Evolutionary conservation across 371 early-diverging fungal genomes (phyloP).

Genomic region (Mortierella sp.): DNA sequence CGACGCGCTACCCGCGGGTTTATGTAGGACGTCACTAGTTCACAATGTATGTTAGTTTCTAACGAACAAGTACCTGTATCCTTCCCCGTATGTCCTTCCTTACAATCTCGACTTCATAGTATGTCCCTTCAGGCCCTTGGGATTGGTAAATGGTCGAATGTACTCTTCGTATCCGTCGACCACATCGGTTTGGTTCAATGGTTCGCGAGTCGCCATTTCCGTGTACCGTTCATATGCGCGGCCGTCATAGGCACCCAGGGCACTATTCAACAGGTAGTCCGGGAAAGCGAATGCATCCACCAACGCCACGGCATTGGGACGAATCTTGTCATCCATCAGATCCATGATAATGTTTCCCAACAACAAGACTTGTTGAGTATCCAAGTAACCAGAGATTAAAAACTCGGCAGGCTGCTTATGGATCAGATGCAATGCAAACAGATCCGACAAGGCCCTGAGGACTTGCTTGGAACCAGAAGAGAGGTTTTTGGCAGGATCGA

Average conservation of each 20-base stretch:
- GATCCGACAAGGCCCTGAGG: slow-evolving; percentile 60
- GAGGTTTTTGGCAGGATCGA: slow-evolving; percentile 63
- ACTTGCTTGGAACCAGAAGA: slow-evolving; percentile 67
- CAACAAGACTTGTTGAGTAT: slow-evolving; percentile 63
- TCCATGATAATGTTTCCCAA: slow-evolving; percentile 62
- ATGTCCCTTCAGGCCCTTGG: slow-evolving; percentile 31
- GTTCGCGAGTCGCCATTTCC: slow-evolving; percentile 76
- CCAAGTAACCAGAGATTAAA: slow-evolving; percentile 63
- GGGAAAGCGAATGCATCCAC: slow-evolving; percentile 82
- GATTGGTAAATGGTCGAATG: slow-evolving; percentile 62
- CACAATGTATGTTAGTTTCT: too few species aligned
- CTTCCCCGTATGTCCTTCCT: too few species aligned
- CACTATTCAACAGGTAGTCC: slow-evolving; percentile 77
- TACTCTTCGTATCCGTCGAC: slow-evolving; percentile 66
- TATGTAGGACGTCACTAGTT: too few species aligned
- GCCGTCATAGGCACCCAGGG: slow-evolving; percentile 82
- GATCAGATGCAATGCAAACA: slow-evolving; percentile 74
- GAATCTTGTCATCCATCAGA: slow-evolving; percentile 64
- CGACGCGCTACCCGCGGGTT: too few species aligned
- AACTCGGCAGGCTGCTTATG: slow-evolving; percentile 76
- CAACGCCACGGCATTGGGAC: slow-evolving; percentile 75
- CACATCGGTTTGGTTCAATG: slow-evolving; percentile 69
- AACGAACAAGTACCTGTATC: too few species aligned
- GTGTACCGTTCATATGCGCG: slow-evolving; percentile 78
- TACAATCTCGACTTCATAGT: slow-evolving; percentile 16